Conservation (phyloP, 495 filamentous ascomycete species). For the Talaromyces nanjingensis region DNA sequence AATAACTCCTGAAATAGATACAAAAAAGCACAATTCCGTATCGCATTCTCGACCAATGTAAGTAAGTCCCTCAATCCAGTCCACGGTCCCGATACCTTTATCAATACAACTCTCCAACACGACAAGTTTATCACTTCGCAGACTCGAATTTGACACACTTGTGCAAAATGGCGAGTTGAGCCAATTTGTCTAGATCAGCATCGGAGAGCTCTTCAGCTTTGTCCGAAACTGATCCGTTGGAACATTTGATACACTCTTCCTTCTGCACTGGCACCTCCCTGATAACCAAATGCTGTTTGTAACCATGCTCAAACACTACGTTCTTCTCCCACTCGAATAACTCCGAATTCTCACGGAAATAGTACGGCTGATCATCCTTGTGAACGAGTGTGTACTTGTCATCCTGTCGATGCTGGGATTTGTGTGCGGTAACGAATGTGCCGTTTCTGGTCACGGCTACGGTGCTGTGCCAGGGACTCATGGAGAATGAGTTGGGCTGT, state of each 20-base stretch:
- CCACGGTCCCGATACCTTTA: background rate
- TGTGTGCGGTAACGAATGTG: constrained; percentile 28
- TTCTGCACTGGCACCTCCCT: background rate
- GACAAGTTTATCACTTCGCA: background rate
- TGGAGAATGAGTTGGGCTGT: constrained; percentile 17
- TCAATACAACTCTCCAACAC: background rate
- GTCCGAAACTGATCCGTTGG: background rate
- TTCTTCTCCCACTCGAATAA: constrained; percentile 26
- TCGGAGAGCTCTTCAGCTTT: background rate
- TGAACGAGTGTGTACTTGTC: constrained; percentile 36
- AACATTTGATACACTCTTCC: background rate
- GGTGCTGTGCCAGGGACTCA: constrained; percentile 38
- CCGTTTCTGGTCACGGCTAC: constrained; percentile 31
- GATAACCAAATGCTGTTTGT: constrained; percentile 11
- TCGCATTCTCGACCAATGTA: background rate
- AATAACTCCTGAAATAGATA: background rate
- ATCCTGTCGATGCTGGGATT: constrained; percentile 22
- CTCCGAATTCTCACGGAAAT: constrained; percentile 20
- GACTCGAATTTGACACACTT: background rate
- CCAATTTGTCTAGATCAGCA: background rate
- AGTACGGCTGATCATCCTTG: constrained; percentile 29
- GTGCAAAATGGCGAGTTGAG: background rate
- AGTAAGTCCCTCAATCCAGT: background rate
- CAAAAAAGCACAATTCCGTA: background rate
- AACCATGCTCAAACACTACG: constrained; percentile 26